Evolutionary conservation across 2,329 filamentous ascomycete genomes (phyloP), one percentile per base, ranked within the genome.

Genomic region (Plectosphaerella cucumerina): DNA sequence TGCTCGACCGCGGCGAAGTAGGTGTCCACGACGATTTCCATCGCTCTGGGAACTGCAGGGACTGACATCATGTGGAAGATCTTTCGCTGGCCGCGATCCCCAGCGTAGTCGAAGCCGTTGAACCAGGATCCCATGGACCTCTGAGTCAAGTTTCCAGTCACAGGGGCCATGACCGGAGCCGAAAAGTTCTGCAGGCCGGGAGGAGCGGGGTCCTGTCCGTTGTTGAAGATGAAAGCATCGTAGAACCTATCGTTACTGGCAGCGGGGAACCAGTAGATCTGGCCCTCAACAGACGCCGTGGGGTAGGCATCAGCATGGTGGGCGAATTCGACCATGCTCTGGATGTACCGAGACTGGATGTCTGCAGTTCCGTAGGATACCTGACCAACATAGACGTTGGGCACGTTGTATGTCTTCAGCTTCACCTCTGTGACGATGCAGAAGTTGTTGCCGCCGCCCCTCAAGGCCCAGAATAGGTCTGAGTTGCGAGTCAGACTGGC

Each of bases 361-460:
- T 62, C 62, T 17, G 50, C n/a, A 23, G 33, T 35, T 2, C 5
- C 4, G 17, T 41, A 15, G 11, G 33, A 26, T 15, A 6, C 26
- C 14, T 23, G 18, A 47, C 47, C 47, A 10, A 52, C 39, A 12
- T 56, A 44, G 3, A 39, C 54, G 1, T 65, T 62, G 21, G 56
- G 45, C 12, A 44, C 46, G n/a, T 34, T 12, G 14, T 15, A 11
- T 6, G 35, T 39, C 15, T 45, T 33, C 33, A 65, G 44, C 21
- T 60, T 58, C 22, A 64, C 56, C 50, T 52, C 54, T 1, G 68
- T 60, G 18, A 62, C 57, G 34, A 66, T 60, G 35, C 69, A 71
- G 48, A 72, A 72, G 55, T 75, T 76, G 33, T 64, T 63, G 11
- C 71, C 72, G 4, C 76, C 76, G 8, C 72, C 73, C 31, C 70